Evolutionary conservation across 108 stramenopile genomes (phyloP).

Genomic region (Cylindrotheca fusiformis): DNA sequence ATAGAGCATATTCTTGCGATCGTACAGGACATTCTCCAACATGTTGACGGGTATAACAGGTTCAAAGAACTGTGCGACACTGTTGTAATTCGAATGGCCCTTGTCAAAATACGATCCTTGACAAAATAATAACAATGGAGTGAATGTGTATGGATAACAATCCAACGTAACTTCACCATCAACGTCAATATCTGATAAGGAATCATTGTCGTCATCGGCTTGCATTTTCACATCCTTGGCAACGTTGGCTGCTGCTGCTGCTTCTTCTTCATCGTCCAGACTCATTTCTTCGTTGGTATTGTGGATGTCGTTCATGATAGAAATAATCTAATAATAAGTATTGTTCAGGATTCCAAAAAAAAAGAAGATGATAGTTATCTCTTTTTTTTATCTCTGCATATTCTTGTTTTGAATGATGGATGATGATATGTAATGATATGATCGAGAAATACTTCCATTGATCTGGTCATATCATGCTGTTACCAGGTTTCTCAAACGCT

Average conservation of each 20-base stretch:
- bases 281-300: too few relatives aligned
- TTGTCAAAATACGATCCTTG: slow-evolving; percentile 31
- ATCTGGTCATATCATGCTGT: too few relatives aligned
- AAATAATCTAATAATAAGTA: too few relatives aligned
- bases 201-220: not conserved
- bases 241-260: not conserved
- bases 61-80: slow-evolving; percentile 25
- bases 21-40: slow-evolving; percentile 32
- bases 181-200: slow-evolving; percentile 2
- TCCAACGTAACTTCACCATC: slow-evolving; percentile 13
- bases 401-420: not conserved
- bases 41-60: slow-evolving; percentile 21
- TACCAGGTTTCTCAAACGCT: too few relatives aligned
- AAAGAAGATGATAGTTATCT: too few relatives aligned
- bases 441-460: too few relatives aligned
- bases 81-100: slow-evolving; percentile 37
- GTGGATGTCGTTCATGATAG: too few relatives aligned
- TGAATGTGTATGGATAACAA: slow-evolving; percentile 37
- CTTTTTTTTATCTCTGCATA: not conserved
- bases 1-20: slow-evolving; percentile 36
- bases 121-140: slow-evolving; percentile 22
- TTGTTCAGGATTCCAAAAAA: too few relatives aligned
- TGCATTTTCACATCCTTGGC: not conserved
- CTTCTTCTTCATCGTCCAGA: not conserved
- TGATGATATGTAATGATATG: too few relatives aligned